These are phyloP conservation scores for Prunus salicina DNA, from an alignment of 306 rosid genomes.

Conservation along the genomic window DNA sequence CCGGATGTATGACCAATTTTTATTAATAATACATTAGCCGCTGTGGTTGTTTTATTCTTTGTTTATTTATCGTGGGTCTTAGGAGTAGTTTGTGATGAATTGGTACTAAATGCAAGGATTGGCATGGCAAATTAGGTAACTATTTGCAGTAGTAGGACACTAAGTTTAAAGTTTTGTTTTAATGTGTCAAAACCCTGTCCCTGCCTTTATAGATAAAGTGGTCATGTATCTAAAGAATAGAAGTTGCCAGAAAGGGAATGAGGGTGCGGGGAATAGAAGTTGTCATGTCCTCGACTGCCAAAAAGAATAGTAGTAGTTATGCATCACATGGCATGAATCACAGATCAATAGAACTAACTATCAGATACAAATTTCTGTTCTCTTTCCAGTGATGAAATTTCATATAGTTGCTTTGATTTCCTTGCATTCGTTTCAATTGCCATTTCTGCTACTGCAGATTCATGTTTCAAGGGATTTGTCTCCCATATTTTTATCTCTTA, in stretches of 20 bases:
- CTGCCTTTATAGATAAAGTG: background rate
- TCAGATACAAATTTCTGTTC: background rate
- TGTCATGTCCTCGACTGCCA: too few relatives aligned
- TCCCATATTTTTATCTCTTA: background rate
- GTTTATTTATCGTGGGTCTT: background rate
- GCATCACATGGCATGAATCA: background rate
- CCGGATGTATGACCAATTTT: background rate
- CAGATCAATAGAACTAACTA: background rate
- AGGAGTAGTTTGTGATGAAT: background rate
- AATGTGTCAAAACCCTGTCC: background rate
- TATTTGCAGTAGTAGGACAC: background rate
- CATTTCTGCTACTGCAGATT: background rate
- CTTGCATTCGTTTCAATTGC: background rate
- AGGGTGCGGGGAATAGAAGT: background rate
- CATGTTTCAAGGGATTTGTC: background rate
- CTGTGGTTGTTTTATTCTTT: background rate
- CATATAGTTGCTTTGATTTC: background rate
- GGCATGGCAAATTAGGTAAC: background rate
- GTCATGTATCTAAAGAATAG: background rate
- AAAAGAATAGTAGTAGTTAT: too few relatives aligned
- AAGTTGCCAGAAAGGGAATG: background rate
- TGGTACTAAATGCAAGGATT: background rate
- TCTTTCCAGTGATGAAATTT: background rate
- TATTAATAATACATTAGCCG: too few relatives aligned
- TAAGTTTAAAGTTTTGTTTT: background rate